Evolutionary conservation across 1,139 yeast genomes (phyloP), one percentile per base, ranked within the genome.

Genomic region (Geotrichum reessii): DNA sequence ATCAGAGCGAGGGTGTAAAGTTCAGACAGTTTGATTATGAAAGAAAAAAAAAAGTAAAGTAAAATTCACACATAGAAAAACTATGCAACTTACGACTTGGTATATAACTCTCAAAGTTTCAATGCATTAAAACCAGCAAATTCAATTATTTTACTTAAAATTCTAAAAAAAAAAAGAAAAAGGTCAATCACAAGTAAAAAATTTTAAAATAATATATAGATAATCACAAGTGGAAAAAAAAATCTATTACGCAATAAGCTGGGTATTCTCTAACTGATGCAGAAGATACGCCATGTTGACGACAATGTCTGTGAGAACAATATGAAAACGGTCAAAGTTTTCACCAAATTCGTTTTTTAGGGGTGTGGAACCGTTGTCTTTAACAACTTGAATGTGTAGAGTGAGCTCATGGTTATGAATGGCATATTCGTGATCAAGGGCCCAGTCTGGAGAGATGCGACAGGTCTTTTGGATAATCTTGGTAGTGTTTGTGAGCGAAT

Each of bases 361-460:
- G 14, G 25, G 27, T 12, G 40, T n/a, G 14, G 40, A 21, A 22
- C 22, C 12, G 12, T 50, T 50, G n/a, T 40, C 42, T 25, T 58
- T 53, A 24, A 58, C 53, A 22, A 64, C 65, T 28, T 61, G 61
- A 9, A 65, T 25, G 47, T 61, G 57, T 47, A 61, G 63, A 28
- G 64, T 62, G n/a, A 64, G 55, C 27, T 63, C 62, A 21, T 56
- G 55, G 53, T 63, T 61, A 49, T 62, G 66, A 25, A 65, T 60
- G 33, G 62, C 19, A 50, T 60, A 64, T 46, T 62, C 66, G 33
- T 59, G 62, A 24, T 60, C 65, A 8, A 50, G 50, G 46, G 61
- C 55, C 68, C 68, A 65, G 27, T 56, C 56, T 7, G 63, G 56
- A 56, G 63, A 63, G 37, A 65, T 61, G 19, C 66, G 56, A 53